These are phyloP conservation scores for Tetragonia tetragonoides DNA, from an alignment of 148 eudicot genomes.

Conservation along the genomic window DNA sequence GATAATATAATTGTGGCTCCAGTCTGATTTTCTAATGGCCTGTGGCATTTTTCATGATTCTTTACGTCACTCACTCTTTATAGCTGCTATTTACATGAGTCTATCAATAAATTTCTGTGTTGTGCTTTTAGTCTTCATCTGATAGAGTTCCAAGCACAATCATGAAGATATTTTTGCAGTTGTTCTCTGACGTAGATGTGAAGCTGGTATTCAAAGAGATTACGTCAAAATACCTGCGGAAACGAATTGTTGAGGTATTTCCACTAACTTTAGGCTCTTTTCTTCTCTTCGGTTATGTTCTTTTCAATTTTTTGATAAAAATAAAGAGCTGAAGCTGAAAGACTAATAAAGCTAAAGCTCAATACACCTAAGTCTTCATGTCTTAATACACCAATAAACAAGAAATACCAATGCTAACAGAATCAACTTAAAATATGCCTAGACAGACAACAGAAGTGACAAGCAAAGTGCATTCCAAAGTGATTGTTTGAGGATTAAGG, in stretches of 20 bases:
- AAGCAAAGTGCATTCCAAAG: no score
- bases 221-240: slow-evolving; percentile 79
- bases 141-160: not conserved
- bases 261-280: not conserved
- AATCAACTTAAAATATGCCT: no score
- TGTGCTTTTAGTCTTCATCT: not conserved
- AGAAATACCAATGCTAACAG: no score
- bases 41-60: not conserved
- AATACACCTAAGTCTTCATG: no score
- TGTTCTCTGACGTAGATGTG: slow-evolving; percentile 94
- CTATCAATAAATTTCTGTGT: not conserved
- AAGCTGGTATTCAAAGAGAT: slow-evolving; percentile 93
- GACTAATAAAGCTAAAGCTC: no score
- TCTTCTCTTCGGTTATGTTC: slow-evolving; percentile 1
- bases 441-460: no score
- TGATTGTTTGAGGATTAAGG: no score
- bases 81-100: not conserved
- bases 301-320: no score
- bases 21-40: not conserved
- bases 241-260: slow-evolving; percentile 87
- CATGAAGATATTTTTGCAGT: slow-evolving; percentile 37
- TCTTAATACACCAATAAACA: no score
- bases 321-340: no score
- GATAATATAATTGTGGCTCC: not conserved
- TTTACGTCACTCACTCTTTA: not conserved